Percentiles rank a stretch among this genome's conserved stretches.
These are phyloP conservation scores for Aspergillus nomiae DNA, from an alignment of 2,329 filamentous ascomycete genomes.

Conservation along the genomic window DNA sequence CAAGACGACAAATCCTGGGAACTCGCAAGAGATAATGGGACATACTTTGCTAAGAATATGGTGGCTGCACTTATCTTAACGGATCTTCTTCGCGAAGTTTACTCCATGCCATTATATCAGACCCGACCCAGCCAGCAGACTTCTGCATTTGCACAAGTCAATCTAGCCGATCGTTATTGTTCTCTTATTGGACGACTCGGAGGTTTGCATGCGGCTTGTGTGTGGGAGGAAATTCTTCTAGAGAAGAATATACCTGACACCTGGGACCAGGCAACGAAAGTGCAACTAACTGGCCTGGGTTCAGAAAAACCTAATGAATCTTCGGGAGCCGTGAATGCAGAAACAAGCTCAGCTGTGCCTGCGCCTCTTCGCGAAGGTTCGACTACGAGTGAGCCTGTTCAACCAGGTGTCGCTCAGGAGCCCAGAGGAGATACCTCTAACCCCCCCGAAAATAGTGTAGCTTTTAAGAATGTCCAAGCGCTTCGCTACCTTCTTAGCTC, in stretches of 20 bases:
- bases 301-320: conserved; percentile 46
- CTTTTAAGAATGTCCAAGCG: conserved; percentile 75
- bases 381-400: conserved; percentile 19
- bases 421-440: conserved; percentile 25
- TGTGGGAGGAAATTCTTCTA: conserved; percentile 82
- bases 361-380: conserved; percentile 30
- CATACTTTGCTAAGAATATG: conserved; percentile 74
- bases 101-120: conserved; percentile 64
- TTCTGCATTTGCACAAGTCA: conserved; percentile 72
- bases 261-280: conserved; percentile 52
- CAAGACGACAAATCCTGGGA: conserved; percentile 30
- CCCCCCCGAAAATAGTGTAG: conserved; percentile 34
- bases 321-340: conserved; percentile 24
- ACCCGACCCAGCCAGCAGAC: conserved; percentile 62
- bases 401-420: conserved; percentile 18
- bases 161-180: conserved; percentile 81
- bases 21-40: conserved; percentile 61
- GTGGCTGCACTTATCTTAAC: conserved; percentile 76
- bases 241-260: conserved; percentile 70
- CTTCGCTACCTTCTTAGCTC: conserved; percentile 76
- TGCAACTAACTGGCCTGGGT: conserved; percentile 39
- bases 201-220: conserved; percentile 73
- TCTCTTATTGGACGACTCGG: conserved; percentile 74
- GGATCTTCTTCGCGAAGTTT: conserved; percentile 73
- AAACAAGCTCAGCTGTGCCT: conserved; percentile 22